Conservation (phyloP, 1,284 basidiomycete species). For the Malassezia obtusa region DNA sequence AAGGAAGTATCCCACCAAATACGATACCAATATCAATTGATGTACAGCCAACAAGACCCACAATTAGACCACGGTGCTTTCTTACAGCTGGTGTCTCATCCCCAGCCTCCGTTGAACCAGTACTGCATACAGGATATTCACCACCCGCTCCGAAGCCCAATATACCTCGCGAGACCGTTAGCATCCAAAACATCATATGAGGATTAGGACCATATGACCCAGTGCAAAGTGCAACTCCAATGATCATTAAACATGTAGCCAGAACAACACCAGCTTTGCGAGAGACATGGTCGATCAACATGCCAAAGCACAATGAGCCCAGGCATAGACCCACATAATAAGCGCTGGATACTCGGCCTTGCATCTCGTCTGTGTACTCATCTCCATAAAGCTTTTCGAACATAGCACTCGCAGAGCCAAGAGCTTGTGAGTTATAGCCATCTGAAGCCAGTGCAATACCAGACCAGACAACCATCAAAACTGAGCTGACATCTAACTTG, state of each 20-base stretch:
- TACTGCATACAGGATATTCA: slow-evolving; percentile 14
- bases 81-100: slow-evolving; percentile 2
- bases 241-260: slow-evolving; percentile 29
- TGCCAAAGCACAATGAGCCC: slow-evolving; percentile 16
- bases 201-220: slow-evolving; percentile 19
- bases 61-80: slow-evolving; percentile 7
- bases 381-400: slow-evolving; percentile 5
- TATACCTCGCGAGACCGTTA: slow-evolving; percentile 6
- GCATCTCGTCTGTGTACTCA: slow-evolving; percentile 14
- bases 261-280: slow-evolving; percentile 35
- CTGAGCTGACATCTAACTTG: neutral
- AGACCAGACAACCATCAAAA: slow-evolving; percentile 11
- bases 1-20: neutral
- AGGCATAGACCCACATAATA: slow-evolving; percentile 17
- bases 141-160: slow-evolving; percentile 14
- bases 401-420: slow-evolving; percentile 18
- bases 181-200: slow-evolving; percentile 16
- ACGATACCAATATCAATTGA: slow-evolving; percentile 21
- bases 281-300: slow-evolving; percentile 30
- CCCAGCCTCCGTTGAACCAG: slow-evolving; percentile 13
- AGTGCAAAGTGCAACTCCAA: slow-evolving; percentile 27
- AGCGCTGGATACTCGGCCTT: slow-evolving; percentile 28
- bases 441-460: slow-evolving; percentile 32
- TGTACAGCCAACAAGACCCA: slow-evolving; percentile 9
- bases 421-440: slow-evolving; percentile 34